Evolutionary conservation across 306 rosid species (phyloP), one percentile per base, ranked within the genome.

Genomic region (Medicago lupulina): DNA sequence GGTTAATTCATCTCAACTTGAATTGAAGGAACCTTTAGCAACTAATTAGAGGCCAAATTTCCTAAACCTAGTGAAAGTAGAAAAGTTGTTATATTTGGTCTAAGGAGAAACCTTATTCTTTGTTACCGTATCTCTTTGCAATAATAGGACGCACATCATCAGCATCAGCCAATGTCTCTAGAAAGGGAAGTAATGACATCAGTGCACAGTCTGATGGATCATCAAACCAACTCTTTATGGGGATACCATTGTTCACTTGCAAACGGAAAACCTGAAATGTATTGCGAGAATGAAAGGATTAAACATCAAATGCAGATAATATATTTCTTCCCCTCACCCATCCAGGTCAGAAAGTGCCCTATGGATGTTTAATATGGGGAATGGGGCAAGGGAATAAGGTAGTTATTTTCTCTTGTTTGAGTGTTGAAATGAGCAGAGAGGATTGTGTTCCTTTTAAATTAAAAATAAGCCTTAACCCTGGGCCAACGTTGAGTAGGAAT

Each of bases 211-310:
- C 99, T 36, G 85, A 85, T 21, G 87, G 96, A 83, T 95, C 99
- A 82, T 95, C 97, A 89, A 90, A 92, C 99, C 99, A 95, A 89
- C 99, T 95, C 86, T 88, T 92, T 78, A 95, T 95, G 65, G 99
- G 99, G 82, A 95, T 95, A 74, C 99, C 99, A 82, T 95, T 95
- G 80, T 95, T 92, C 85, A 92, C 97, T 90, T 95, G 99, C 94
- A 92, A 88, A 71, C 85, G 90, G 80, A 95, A 95, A 75, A 92
- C 99, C 99, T 95, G 99, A 87, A 87, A 87, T 74, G 62, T 75
- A 13, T 71, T 71, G 51, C 49, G 78, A 62, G 70, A 79, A 73
- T 72, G 79, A 39, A 80, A 73, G 44, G 75, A 85, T 85, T 77
- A 84, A 79, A 70, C 50, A 78, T 62, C 58, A 54, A 17, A 49